phyloP scores from a whole-genome alignment of 306 rosid species.

The Rosa rugosa region DNA sequence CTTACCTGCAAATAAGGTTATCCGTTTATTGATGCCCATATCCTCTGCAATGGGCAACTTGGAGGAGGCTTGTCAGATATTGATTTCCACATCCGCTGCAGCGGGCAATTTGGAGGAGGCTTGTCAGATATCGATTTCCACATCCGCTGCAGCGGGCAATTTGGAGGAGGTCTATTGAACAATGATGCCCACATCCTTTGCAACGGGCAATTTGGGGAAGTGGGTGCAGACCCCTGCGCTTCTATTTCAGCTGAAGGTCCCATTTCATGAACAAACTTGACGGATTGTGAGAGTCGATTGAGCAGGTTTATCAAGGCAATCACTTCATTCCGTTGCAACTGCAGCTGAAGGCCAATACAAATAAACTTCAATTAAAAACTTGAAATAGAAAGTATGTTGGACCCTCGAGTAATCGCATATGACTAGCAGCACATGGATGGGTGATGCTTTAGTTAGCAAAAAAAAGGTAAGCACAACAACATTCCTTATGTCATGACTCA shows the following conservation, averaged over 20 bases:
- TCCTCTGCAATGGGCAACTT: constrained; percentile 15
- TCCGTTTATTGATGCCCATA: constrained; percentile 11
- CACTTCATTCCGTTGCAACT: constrained; percentile 92
- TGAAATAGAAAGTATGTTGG: neutral
- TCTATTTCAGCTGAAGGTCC: constrained; percentile 63
- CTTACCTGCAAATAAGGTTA: constrained; percentile 21
- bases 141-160: constrained; percentile 14
- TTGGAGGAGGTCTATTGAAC: constrained; percentile 30
- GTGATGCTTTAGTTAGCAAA: neutral
- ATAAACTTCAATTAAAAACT: neutral
- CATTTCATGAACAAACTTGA: constrained; percentile 65
- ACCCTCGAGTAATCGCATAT: constrained; percentile 18
- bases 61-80: neutral
- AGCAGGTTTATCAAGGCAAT: constrained; percentile 89
- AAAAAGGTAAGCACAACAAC: neutral
- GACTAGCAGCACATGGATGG: neutral
- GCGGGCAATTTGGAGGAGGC: constrained; percentile 12
- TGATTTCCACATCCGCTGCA: constrained; percentile 9
- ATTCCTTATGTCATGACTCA: neutral
- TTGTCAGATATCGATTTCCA: neutral
- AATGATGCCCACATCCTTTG: constrained; percentile 48
- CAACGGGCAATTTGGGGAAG: constrained; percentile 36
- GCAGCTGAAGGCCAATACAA: constrained; percentile 50
- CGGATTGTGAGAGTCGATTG: constrained; percentile 83
- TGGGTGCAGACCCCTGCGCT: constrained; percentile 38